Conservation (phyloP, 1,284 basidiomycete genomes). For the Cutaneotrichosporon daszewskae region DNA sequence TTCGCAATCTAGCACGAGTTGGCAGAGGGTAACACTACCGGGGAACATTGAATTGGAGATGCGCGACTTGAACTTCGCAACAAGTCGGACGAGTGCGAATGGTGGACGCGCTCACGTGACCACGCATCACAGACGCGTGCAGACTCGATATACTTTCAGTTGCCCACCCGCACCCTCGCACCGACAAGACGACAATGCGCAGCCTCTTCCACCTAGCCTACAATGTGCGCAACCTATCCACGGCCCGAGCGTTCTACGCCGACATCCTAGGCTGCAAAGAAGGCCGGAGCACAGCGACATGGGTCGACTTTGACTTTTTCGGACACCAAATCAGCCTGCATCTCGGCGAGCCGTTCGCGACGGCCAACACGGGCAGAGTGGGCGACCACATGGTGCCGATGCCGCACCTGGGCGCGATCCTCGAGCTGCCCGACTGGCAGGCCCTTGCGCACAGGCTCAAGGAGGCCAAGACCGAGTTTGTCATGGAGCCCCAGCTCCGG, state of each 20-base stretch:
- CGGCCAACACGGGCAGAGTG: conserved; percentile 17
- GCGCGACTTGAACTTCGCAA: too few species aligned
- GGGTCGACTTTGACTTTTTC: conserved; percentile 22
- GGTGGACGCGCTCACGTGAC: too few species aligned
- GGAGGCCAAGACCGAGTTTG: conserved; percentile 13
- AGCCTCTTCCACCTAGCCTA: conserved; percentile 19
- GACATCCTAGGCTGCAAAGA: conserved; percentile 15
- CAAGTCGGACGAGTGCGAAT: too few species aligned
- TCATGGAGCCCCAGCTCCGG: conserved; percentile 18
- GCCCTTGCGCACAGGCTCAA: conserved; percentile 10
- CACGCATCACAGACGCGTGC: too few species aligned
- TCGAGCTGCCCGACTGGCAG: conserved; percentile 14
- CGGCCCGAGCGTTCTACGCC: conserved; percentile 14
- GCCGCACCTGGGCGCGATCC: conserved; percentile 19
- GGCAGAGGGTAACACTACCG: too few species aligned
- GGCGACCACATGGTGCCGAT: conserved; percentile 21
- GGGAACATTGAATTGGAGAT: too few species aligned
- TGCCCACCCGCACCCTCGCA: too few species aligned
- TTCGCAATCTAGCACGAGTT: too few species aligned
- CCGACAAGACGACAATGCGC: conserved; percentile 14
- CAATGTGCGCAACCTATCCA: conserved; percentile 15
- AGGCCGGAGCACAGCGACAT: conserved; percentile 16
- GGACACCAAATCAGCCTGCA: conserved; percentile 20
- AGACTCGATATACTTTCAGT: too few species aligned
- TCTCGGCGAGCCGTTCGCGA: conserved; percentile 18